phyloP scores from a whole-genome alignment of 257 asterid genomes.

The Lantana camara region DNA sequence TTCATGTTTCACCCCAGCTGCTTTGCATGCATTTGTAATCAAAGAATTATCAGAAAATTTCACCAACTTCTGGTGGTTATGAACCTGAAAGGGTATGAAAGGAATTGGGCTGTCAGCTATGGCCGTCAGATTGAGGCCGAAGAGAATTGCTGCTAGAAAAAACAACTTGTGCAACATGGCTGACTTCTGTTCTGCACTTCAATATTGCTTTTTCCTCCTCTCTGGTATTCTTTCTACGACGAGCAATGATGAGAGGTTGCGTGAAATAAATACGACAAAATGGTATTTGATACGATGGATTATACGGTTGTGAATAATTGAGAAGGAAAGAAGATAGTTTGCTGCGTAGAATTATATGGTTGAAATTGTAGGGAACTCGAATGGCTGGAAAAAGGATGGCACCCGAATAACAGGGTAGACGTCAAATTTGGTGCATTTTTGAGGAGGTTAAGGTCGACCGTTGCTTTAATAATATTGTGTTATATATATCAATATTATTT shows the following conservation, averaged over 20 bases:
- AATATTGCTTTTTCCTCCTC: neutral
- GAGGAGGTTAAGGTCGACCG: too few relatives aligned
- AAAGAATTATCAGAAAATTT: conserved; percentile 32
- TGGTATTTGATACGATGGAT: too few relatives aligned
- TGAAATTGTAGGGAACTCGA: conserved; percentile 2
- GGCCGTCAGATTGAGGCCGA: conserved; percentile 26
- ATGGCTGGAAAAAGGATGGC: neutral
- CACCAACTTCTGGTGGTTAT: conserved; percentile 10
- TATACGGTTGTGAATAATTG: too few relatives aligned
- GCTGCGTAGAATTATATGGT: neutral
- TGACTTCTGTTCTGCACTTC: too few relatives aligned
- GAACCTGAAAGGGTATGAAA: conserved; percentile 16
- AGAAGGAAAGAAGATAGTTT: too few relatives aligned
- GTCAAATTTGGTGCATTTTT: neutral
- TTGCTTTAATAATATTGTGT: too few relatives aligned
- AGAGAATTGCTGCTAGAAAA: conserved; percentile 36
- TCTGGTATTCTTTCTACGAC: neutral
- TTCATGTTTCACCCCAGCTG: conserved; percentile 25
- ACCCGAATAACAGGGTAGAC: conserved; percentile 12
- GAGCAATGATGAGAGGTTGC: too few relatives aligned
- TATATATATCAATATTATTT: too few relatives aligned
- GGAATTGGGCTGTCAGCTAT: conserved; percentile 22
- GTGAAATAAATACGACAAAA: too few relatives aligned
- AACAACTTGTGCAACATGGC: conserved; percentile 34
- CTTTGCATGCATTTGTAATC: conserved; percentile 43